Percentiles rank a stretch among this genome's conserved stretches.
These are phyloP conservation scores for Anisodus acutangulus DNA, from an alignment of 257 asterid species.

Conservation along the genomic window DNA sequence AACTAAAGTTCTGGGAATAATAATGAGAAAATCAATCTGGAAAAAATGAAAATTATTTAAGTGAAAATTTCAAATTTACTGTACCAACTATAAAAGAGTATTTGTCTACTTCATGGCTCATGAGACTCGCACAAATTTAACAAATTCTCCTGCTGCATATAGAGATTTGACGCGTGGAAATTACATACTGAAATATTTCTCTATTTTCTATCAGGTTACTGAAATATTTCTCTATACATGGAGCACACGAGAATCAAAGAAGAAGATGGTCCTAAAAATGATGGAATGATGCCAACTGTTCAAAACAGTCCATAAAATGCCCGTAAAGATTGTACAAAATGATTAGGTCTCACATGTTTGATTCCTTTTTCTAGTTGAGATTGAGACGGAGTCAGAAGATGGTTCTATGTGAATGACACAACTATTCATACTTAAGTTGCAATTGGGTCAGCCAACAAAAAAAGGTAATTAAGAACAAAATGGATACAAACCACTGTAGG, in stretches of 20 bases:
- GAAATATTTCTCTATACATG: neutral
- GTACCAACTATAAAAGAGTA: neutral
- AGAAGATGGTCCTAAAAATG: neutral
- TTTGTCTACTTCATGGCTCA: conserved; percentile 15
- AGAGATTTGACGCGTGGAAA: neutral
- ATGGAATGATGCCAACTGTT: neutral
- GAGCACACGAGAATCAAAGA: neutral
- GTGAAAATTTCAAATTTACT: neutral
- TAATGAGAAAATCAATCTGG: neutral
- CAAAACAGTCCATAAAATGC: conserved; percentile 4
- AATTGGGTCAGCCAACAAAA: neutral
- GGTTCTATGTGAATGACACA: conserved; percentile 7
- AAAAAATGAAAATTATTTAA: neutral
- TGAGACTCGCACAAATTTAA: neutral
- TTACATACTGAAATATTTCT: neutral
- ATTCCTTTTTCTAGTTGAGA: conserved; percentile 8
- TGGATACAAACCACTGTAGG: conserved; percentile 61
- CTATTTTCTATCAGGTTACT: neutral
- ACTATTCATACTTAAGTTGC: conserved; percentile 26
- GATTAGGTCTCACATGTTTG: neutral
- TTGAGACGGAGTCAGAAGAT: neutral
- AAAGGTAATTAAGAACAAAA: conserved; percentile 4
- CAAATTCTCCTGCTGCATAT: neutral
- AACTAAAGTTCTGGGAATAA: neutral
- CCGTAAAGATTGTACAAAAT: neutral